Base-by-base conservation (phyloP, 2,329 filamentous ascomycete genomes). In the Sporothrix luriei region DNA sequence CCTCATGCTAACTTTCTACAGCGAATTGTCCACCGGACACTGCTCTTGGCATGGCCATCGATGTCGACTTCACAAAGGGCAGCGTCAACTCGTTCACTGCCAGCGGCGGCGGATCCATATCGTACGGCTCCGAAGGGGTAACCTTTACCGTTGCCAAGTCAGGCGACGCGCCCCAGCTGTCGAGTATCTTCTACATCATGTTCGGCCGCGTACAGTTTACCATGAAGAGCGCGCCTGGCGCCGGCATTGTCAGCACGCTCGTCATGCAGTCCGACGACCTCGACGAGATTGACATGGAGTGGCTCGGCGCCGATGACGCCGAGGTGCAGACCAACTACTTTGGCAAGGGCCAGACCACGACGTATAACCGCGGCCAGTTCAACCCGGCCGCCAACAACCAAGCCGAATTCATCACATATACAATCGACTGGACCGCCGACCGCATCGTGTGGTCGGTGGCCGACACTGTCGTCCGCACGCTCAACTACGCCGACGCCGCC, bases 311-410 rank as follows among this genome's bases (percentile, higher is more conserved):
- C 69, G 87, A 92, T 77, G 81, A 85, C 73, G 82, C 83, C 70
- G 85, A 97, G 79, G 91, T 97, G n/a, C 95, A 99, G 80, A 91
- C 89, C 75, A 99, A 99, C 81, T 99, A 97, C 82, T 99, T 99
- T 75, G 93, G 93, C 78, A 97, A 98, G 80, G 95, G 94, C 68
- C 85, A 91, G 74, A 94, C 92, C 0, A 90, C 86, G 40, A 86
- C 86, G n/a, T 97, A 94, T 83, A 93, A 96, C 81, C 91, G 95
- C 69, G 94, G 92, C 72, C 89, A 91, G 70, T 94, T 92, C 78
- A 92, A 96, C 79, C 81, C 87, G 82, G 89, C 76, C 73, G 83
- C 72, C 81, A 86, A 85, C 75, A 95, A 91, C 73, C 93, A 97
- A 78, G 83, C 83, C 65, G 79, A 84, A 48, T 97, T 91, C 79